Conservation (phyloP, 2,329 filamentous ascomycete genomes). For the Colletotrichum chrysophilum region DNA sequence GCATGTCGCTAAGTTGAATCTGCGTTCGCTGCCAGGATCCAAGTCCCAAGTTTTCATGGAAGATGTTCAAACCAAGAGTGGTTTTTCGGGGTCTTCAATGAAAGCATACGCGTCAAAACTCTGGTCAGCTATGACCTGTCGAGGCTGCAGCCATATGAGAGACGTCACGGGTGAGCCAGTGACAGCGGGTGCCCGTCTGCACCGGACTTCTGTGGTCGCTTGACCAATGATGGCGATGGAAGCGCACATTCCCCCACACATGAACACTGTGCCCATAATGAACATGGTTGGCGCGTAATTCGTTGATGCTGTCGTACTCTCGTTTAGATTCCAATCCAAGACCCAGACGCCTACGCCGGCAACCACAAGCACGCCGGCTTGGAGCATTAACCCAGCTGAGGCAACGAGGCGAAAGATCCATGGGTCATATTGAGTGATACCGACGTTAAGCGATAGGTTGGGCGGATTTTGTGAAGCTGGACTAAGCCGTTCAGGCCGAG, state of each 20-base stretch:
- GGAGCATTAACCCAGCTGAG: rapidly evolving
- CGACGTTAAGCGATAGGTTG: not conserved
- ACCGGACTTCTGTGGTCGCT: rapidly evolving
- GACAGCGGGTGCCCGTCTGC: rapidly evolving
- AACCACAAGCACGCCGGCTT: not conserved
- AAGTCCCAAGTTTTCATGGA: not conserved
- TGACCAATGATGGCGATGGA: not conserved
- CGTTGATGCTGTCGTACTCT: rapidly evolving
- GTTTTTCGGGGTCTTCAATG: rapidly evolving
- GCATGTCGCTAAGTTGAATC: not conserved
- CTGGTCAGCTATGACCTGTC: not conserved
- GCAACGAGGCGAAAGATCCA: rapidly evolving
- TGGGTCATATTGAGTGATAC: rapidly evolving
- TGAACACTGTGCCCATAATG: rapidly evolving
- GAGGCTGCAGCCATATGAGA: not conserved
- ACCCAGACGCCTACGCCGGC: not conserved
- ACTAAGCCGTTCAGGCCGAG: rapidly evolving
- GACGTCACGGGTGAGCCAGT: rapidly evolving
- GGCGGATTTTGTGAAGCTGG: not conserved
- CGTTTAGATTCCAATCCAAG: rapidly evolving
- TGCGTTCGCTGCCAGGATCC: rapidly evolving
- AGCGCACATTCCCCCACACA: rapidly evolving
- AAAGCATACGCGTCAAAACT: not conserved
- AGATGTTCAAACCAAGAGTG: rapidly evolving
- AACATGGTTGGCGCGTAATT: not conserved